phyloP scores from a whole-genome alignment of 2,329 filamentous ascomycete genomes.

The Aureobasidium sp. region DNA sequence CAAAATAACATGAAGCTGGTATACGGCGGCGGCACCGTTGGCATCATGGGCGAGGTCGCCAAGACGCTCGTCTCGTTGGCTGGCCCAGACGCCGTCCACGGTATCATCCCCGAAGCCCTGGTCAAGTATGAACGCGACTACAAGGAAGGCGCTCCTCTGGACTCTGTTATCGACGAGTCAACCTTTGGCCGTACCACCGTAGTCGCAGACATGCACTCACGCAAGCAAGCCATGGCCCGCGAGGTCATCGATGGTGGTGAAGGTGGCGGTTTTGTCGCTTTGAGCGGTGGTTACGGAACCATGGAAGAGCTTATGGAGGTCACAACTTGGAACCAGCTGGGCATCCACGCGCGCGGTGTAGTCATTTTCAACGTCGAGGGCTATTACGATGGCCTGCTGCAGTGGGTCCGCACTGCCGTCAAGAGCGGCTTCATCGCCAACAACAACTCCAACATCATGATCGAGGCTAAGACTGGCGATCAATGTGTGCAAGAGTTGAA shows the following conservation, averaged over 20 bases:
- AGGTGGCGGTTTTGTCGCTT: constrained; percentile 80
- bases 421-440: constrained; percentile 67
- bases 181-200: constrained; percentile 79
- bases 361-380: constrained; percentile 81
- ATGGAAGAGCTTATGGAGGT: constrained; percentile 93
- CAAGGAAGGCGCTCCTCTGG: constrained; percentile 40
- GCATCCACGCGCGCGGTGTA: constrained; percentile 76
- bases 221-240: constrained; percentile 88
- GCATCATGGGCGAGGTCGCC: constrained; percentile 91
- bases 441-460: constrained; percentile 67
- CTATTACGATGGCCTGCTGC: constrained; percentile 82
- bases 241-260: constrained; percentile 75
- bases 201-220: constrained; percentile 91
- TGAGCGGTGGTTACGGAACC: constrained; percentile 87
- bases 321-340: constrained; percentile 87
- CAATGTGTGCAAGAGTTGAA: constrained; percentile 64
- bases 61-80: constrained; percentile 76
- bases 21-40: constrained; percentile 90
- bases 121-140: constrained; percentile 67
- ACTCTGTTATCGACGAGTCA: constrained; percentile 51
- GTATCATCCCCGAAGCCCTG: constrained; percentile 84
- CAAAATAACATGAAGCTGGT: constrained; percentile 73
- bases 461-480: constrained; percentile 64
- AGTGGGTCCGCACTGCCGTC: constrained; percentile 73
- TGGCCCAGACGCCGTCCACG: constrained; percentile 77